Base-by-base conservation (phyloP, 2,329 filamentous ascomycete species). In the Mycosphaerelloides madeirae region DNA sequence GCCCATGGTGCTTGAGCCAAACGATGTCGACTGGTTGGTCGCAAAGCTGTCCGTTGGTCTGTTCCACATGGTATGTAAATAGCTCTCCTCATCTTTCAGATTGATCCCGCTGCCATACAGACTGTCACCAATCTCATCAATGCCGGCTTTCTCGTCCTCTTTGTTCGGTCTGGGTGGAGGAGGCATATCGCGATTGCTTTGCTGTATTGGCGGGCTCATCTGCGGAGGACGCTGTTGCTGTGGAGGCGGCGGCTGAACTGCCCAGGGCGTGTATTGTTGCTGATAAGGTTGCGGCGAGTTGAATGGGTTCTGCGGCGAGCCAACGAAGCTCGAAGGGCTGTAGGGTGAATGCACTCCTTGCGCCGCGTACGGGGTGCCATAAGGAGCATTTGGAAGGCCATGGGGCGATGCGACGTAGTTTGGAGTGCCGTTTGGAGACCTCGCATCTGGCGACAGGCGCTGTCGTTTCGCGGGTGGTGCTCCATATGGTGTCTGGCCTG, bases 71-170 rank as follows among this genome's bases (percentile, higher is more conserved):
- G 80, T 81, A 34, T 87, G 83, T 65, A 93, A 75, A 54, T 81
- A 86, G 56, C 89, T 86, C 60, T 94, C 87, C 65, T 95, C 90
- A 53, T 88, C 88, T 46, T 84, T 82, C 36, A 95, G 68, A 69
- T 95, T 87, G 52, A 96, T 88, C 38, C 88, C 89, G 13, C 88
- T 91, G 14, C 85, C 87, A 14, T 84, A 83, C 43, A 95, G 68
- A 39, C 89, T 85, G 68, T 96, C 90, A 53, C 84, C 87, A 35
- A 90, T 77, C 58, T 95, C 87, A 57, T 90, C 87, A 11, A 73
- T 67, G 37, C 72, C 69, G 19, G 77, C 75, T 33, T 80, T 77
- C 53, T 75, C 74, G 38, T 73, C 70, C 43, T 73, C 63, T 66
- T 79, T 67, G 28, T 58, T 68, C 11, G 79, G 80, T 31, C 77